A percentile compares a stretch with the other conserved stretches of the same genome.
Conservation (phyloP, 768 basidiomycete species). For the Austroboletus festivus region DNA sequence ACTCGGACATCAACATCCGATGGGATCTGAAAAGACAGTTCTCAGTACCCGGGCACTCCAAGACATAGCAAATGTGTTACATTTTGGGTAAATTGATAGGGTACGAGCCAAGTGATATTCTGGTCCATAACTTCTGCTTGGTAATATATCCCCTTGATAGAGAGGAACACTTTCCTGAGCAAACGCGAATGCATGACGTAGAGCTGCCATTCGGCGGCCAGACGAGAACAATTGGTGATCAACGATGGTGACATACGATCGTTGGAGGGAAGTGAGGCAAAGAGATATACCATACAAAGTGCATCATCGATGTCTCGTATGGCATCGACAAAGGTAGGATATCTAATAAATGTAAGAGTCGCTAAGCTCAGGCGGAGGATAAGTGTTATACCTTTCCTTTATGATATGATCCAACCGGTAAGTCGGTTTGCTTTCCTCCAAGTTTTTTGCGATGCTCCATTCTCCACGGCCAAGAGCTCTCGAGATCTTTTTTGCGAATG, state of each 20-base stretch:
- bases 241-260: slow-evolving; percentile 76
- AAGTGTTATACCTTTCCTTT: slow-evolving; percentile 74
- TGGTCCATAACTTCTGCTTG: slow-evolving; percentile 95
- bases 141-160: slow-evolving; percentile 97
- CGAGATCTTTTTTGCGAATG: slow-evolving; percentile 95
- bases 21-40: slow-evolving; percentile 61
- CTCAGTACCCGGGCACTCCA: slow-evolving; percentile 5
- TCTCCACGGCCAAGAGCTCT: slow-evolving; percentile 91
- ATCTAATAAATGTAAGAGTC: slow-evolving; percentile 47
- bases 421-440: slow-evolving; percentile 90
- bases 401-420: slow-evolving; percentile 94
- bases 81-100: slow-evolving; percentile 95
- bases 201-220: slow-evolving; percentile 95
- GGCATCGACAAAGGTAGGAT: slow-evolving; percentile 95
- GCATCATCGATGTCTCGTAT: slow-evolving; percentile 96
- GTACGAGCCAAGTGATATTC: slow-evolving; percentile 92
- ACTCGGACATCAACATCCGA: slow-evolving; percentile 96
- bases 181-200: slow-evolving; percentile 87
- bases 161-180: slow-evolving; percentile 88
- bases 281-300: slow-evolving; percentile 90
- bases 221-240: slow-evolving; percentile 84
- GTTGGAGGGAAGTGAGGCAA: slow-evolving; percentile 87
- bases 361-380: not conserved
- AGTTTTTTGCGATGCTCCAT: slow-evolving; percentile 90
- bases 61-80: slow-evolving; percentile 42